phyloP scores from a whole-genome alignment of 2,329 filamentous ascomycete genomes.

The Curvularia sp. region DNA sequence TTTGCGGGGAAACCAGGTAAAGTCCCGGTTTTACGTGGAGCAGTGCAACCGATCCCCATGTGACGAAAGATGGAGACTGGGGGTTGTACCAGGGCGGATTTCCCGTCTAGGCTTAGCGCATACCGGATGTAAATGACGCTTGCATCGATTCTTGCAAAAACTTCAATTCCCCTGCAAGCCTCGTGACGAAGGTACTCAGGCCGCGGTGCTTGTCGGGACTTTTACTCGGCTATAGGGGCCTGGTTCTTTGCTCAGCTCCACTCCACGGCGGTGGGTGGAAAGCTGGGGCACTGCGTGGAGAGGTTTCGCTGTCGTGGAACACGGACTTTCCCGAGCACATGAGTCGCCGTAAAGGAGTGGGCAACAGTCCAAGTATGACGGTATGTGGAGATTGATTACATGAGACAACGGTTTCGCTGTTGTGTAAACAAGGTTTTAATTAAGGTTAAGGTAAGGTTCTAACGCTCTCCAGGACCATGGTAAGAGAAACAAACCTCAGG shows the following conservation, averaged over 20 bases:
- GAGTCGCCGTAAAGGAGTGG: conserved; percentile 4
- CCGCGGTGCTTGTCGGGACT: conserved; percentile 4
- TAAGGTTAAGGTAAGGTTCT: neutral
- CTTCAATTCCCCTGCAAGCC: conserved; percentile 11
- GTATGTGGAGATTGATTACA: neutral
- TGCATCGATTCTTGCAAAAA: conserved; percentile 17
- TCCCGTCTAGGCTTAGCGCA: conserved; percentile 8
- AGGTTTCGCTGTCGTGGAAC: conserved; percentile 14
- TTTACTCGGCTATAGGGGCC: conserved; percentile 13
- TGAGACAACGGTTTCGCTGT: neutral
- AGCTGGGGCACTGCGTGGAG: conserved; percentile 7
- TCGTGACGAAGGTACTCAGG: conserved; percentile 16
- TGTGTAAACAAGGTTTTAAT: neutral
- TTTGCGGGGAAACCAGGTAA: conserved; percentile 14
- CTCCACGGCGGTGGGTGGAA: neutral
- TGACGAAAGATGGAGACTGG: conserved; percentile 7
- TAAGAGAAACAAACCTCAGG: neutral
- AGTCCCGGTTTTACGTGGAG: conserved; percentile 16
- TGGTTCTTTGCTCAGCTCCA: conserved; percentile 9
- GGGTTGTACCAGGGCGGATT: conserved; percentile 8
- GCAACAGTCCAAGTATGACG: neutral
- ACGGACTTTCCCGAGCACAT: conserved; percentile 4
- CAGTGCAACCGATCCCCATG: conserved; percentile 13
- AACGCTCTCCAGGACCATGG: neutral
- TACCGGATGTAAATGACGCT: conserved; percentile 17